Percentiles rank a stretch among this genome's conserved stretches.
These are phyloP conservation scores for Rhodomyrtus tomentosa DNA, from an alignment of 345 rosid genomes.

Conservation along the genomic window DNA sequence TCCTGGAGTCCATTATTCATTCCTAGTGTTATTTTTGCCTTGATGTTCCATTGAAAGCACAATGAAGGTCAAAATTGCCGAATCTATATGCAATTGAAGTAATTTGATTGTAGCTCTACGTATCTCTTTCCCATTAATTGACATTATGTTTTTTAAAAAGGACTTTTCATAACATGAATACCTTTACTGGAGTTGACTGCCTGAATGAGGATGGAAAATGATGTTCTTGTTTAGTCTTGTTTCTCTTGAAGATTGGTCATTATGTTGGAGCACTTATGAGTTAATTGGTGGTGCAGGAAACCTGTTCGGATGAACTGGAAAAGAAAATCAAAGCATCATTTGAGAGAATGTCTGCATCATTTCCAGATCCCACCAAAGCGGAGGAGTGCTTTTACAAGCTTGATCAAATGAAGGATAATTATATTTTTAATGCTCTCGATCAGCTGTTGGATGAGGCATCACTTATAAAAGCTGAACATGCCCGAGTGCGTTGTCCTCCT, in stretches of 20 bases:
- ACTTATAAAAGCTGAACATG: slow-evolving; percentile 19
- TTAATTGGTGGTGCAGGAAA: slow-evolving; percentile 25
- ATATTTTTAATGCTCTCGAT: slow-evolving; percentile 41
- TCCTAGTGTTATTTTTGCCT: not conserved
- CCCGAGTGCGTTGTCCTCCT: slow-evolving; percentile 29
- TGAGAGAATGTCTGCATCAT: slow-evolving; percentile 63
- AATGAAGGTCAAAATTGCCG: not conserved
- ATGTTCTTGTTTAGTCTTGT: not conserved
- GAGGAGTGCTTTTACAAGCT: slow-evolving; percentile 56
- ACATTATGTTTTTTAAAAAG: no score
- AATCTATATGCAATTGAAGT: not conserved
- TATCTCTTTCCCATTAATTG: not conserved
- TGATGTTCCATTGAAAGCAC: not conserved
- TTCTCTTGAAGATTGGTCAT: not conserved
- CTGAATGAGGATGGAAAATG: not conserved
- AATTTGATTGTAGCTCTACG: not conserved
- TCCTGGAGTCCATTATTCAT: not conserved
- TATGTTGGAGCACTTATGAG: not conserved
- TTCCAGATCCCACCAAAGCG: slow-evolving; percentile 68
- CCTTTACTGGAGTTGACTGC: not conserved
- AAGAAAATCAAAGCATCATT: slow-evolving; percentile 29
- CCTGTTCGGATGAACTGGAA: slow-evolving; percentile 36
- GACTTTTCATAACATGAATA: not conserved
- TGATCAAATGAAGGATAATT: slow-evolving; percentile 49
- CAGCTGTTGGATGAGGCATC: slow-evolving; percentile 40